A percentile compares a stretch with the other conserved stretches of the same genome.
phyloP scores from a whole-genome alignment of 2,329 filamentous ascomycete genomes.

The Neopestalotiopsis sp. region DNA sequence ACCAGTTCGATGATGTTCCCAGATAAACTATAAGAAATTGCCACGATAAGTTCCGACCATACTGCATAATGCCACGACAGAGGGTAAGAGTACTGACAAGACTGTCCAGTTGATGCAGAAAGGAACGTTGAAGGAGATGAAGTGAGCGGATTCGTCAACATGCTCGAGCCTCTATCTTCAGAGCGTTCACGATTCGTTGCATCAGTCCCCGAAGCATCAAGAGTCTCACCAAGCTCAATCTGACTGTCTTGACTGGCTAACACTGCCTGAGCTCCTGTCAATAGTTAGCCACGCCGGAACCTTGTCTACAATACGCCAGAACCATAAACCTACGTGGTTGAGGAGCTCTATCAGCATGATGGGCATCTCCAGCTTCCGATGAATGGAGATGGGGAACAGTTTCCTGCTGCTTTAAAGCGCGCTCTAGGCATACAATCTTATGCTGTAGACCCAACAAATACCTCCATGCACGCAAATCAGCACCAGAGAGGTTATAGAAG shows the following conservation, averaged over 20 bases:
- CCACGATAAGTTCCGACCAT: slow-evolving; percentile 12
- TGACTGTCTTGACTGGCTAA: slow-evolving; percentile 28
- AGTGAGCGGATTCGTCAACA: slow-evolving; percentile 47
- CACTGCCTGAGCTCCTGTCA: slow-evolving; percentile 31
- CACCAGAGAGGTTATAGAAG: neutral
- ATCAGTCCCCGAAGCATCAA: neutral
- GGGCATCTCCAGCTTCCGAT: neutral
- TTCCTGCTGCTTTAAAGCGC: neutral
- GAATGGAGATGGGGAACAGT: too few relatives aligned
- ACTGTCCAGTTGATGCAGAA: slow-evolving; percentile 43
- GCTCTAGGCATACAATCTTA: neutral
- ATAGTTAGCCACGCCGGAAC: neutral
- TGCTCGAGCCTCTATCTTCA: neutral
- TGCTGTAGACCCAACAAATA: slow-evolving; percentile 26
- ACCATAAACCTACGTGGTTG: neutral
- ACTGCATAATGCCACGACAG: too few relatives aligned
- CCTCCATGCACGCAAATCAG: slow-evolving; percentile 15
- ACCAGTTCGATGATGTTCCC: slow-evolving; percentile 62
- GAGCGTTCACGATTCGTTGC: neutral
- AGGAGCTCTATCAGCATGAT: too few relatives aligned
- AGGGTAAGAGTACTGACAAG: slow-evolving; percentile 40
- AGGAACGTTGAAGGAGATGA: slow-evolving; percentile 46
- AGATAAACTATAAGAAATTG: slow-evolving; percentile 49
- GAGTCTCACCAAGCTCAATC: slow-evolving; percentile 31
- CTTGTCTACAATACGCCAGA: neutral